A percentile compares a stretch with the other conserved stretches of the same genome.
These are phyloP conservation scores for Mucor circinelloides DNA, from an alignment of 371 early-diverging fungal species.

Conservation along the genomic window DNA sequence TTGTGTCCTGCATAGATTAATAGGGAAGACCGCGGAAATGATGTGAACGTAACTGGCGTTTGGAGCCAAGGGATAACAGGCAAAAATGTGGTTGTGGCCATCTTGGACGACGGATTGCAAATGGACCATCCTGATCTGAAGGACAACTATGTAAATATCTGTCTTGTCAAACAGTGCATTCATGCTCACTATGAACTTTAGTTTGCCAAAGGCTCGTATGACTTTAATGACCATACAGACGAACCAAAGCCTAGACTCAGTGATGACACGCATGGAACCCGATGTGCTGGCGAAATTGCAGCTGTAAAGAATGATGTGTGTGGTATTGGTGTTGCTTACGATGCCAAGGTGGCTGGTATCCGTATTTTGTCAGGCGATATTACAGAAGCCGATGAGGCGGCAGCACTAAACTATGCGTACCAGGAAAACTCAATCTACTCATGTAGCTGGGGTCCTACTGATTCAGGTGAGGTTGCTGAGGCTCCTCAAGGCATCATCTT, in stretches of 20 bases:
- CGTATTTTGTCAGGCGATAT: conserved; percentile 50
- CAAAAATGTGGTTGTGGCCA: conserved; percentile 82
- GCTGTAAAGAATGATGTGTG: conserved; percentile 88
- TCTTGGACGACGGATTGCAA: conserved; percentile 96
- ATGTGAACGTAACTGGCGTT: conserved; percentile 91
- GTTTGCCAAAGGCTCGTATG: conserved; percentile 88
- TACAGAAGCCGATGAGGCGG: conserved; percentile 76
- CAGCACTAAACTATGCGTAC: conserved; percentile 81
- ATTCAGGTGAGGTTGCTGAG: conserved; percentile 82
- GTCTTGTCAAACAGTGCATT: not conserved
- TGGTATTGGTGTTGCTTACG: conserved; percentile 93
- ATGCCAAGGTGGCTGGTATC: conserved; percentile 84
- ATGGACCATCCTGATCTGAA: conserved; percentile 80
- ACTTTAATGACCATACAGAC: conserved; percentile 82
- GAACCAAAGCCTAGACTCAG: conserved; percentile 76
- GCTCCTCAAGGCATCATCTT: conserved; percentile 77
- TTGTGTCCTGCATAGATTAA: conserved; percentile 64
- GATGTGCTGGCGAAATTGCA: conserved; percentile 98
- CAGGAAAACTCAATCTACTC: conserved; percentile 89
- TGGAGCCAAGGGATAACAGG: conserved; percentile 95
- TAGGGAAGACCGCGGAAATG: conserved; percentile 65
- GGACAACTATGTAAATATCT: conserved; percentile 79
- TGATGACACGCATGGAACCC: conserved; percentile 94
- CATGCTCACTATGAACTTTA: conserved; percentile 18
- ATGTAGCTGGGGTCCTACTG: conserved; percentile 93